These are phyloP conservation scores for Pseudoneurospora amorphoporcata DNA, from an alignment of 495 filamentous ascomycete genomes.

Conservation along the genomic window DNA sequence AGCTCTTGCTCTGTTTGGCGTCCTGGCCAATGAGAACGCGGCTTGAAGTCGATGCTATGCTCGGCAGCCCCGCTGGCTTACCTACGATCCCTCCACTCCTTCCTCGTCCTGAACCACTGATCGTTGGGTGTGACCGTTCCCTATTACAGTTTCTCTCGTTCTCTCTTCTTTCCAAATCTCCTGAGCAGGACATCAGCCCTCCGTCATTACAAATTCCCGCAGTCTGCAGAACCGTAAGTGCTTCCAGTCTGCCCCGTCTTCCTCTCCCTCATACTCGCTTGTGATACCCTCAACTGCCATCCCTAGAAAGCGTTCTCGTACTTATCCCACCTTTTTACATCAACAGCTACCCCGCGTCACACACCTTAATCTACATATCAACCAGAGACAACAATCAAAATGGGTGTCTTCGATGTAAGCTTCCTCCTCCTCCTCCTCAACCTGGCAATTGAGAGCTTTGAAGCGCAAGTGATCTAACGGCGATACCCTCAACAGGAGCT, in stretches of 20 bases:
- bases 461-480: not conserved
- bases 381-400: not conserved
- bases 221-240: not conserved
- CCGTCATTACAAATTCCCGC: not conserved
- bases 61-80: not conserved
- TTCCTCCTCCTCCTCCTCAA: not conserved
- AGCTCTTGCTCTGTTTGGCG: not conserved
- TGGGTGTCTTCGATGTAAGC: constrained; percentile 7
- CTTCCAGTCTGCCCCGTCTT: not conserved
- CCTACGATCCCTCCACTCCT: not conserved
- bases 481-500: not conserved
- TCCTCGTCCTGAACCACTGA: not conserved
- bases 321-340: not conserved
- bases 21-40: not conserved
- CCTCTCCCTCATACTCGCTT: not conserved
- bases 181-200: not conserved
- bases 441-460: not conserved
- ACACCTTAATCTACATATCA: not conserved
- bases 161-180: not conserved
- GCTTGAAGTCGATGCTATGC: not conserved
- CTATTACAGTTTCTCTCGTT: not conserved
- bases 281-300: not conserved
- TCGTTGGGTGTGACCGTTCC: not conserved
- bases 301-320: not conserved
- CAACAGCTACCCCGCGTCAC: not conserved